These are phyloP conservation scores for Calocybe indica DNA, from an alignment of 768 basidiomycete genomes.

Conservation along the genomic window DNA sequence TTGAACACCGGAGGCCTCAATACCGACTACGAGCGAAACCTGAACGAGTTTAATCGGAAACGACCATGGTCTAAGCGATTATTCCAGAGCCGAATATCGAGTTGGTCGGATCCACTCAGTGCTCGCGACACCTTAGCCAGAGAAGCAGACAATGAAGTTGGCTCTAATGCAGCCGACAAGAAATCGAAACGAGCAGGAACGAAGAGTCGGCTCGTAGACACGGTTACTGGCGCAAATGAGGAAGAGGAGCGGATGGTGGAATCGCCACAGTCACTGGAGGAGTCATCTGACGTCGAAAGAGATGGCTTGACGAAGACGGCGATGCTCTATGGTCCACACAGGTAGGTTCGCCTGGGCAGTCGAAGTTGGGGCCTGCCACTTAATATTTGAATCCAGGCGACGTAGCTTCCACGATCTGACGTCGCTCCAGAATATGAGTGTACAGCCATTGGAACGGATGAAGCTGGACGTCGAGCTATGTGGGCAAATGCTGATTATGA, in stretches of 20 bases:
- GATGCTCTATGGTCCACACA: constrained; percentile 13
- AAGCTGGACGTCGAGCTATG: constrained; percentile 74
- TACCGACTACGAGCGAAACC: constrained; percentile 28
- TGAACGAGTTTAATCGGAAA: constrained; percentile 33
- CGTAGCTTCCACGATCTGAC: constrained; percentile 62
- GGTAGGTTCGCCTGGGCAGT: constrained; percentile 20
- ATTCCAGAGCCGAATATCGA: constrained; percentile 38
- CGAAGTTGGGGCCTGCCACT: not conserved
- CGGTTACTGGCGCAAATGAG: constrained; percentile 3
- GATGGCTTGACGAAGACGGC: constrained; percentile 1
- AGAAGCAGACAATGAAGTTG: constrained; percentile 12
- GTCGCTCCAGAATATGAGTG: constrained; percentile 39
- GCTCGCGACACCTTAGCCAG: constrained; percentile 27
- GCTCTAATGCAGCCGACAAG: constrained; percentile 4
- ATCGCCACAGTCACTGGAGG: constrained; percentile 10
- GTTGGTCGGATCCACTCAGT: constrained; percentile 50
- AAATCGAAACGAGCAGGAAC: not conserved
- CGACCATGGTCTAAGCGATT: constrained; percentile 29
- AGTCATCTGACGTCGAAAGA: constrained; percentile 10
- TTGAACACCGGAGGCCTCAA: constrained; percentile 6
- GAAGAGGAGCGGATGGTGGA: constrained; percentile 4
- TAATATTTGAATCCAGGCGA: constrained; percentile 28
- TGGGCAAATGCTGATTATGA: constrained; percentile 67
- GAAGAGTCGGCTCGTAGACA: not conserved
- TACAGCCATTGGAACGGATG: constrained; percentile 61